Percentiles rank a stretch among this genome's conserved stretches.
Conservation (phyloP, 2,329 filamentous ascomycete species). For the Colletotrichum tropicicola region DNA sequence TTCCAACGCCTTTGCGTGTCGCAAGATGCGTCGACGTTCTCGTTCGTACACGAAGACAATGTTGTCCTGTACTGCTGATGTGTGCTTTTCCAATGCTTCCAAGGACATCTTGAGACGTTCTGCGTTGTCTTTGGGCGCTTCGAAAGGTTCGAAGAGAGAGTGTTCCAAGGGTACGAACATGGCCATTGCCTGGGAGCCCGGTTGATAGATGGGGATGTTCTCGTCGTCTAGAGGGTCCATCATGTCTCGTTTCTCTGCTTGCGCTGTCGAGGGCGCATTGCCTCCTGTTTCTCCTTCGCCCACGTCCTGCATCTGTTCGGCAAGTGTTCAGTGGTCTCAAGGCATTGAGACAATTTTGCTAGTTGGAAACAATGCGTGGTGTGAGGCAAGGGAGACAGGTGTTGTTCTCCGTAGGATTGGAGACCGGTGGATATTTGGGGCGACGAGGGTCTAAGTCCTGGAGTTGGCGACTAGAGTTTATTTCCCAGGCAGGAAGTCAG, state of each 20-base stretch:
- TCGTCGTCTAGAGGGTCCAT: slow-evolving; percentile 4
- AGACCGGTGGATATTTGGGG: not conserved
- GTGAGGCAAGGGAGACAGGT: not conserved
- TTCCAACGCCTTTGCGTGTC: slow-evolving; percentile 31
- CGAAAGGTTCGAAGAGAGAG: slow-evolving; percentile 39
- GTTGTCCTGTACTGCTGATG: slow-evolving; percentile 40
- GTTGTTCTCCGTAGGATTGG: not conserved
- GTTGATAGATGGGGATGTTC: slow-evolving; percentile 37
- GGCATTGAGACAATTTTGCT: not conserved
- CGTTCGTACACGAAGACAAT: slow-evolving; percentile 43
- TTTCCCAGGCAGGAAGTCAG: not conserved
- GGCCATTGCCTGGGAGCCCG: slow-evolving; percentile 16
- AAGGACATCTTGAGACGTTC: slow-evolving; percentile 40
- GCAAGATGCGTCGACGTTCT: slow-evolving; percentile 41
- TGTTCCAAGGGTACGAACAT: slow-evolving; percentile 44
- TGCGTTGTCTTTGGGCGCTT: slow-evolving; percentile 35
- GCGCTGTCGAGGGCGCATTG: not conserved
- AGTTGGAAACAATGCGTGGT: not conserved
- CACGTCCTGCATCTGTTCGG: not conserved
- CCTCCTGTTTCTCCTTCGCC: not conserved
- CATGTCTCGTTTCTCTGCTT: not conserved
- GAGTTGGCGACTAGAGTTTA: not conserved
- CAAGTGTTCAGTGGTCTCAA: not conserved
- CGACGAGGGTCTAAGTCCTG: not conserved
- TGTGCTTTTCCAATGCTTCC: slow-evolving; percentile 41